Percentiles rank a stretch among this genome's conserved stretches.
Evolutionary conservation across 441 rosid genomes (phyloP).

Genomic region (Breynia disticha): DNA sequence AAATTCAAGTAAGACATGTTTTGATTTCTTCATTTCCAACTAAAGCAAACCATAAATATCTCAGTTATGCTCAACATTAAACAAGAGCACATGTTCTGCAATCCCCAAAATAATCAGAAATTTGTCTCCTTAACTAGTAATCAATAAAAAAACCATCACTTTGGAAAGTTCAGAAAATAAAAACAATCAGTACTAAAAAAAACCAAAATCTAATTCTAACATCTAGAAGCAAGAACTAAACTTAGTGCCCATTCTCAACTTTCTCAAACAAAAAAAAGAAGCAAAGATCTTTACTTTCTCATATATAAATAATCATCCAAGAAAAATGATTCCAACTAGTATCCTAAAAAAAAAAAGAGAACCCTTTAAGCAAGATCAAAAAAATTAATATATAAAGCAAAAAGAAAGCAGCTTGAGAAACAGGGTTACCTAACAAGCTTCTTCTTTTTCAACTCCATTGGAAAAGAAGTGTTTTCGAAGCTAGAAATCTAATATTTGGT

Average conservation of each 20-base stretch:
- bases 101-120: neutral
- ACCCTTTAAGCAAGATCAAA: conserved; percentile 3
- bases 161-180: neutral
- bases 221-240: neutral
- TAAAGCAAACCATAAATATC: no score
- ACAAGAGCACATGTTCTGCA: no score
- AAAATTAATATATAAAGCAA: neutral
- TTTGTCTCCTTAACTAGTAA: neutral
- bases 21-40: neutral
- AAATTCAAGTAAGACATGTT: neutral
- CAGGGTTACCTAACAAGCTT: conserved; percentile 51
- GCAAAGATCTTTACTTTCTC: neutral
- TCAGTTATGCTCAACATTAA: no score
- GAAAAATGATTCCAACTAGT: neutral
- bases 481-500: conserved; percentile 7
- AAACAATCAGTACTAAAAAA: neutral
- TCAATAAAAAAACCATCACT: neutral
- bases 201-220: neutral
- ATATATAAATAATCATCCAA: neutral
- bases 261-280: neutral
- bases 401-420: neutral
- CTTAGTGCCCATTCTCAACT: neutral
- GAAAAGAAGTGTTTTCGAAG: conserved; percentile 3
- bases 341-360: neutral
- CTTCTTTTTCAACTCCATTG: conserved; percentile 68